phyloP scores from a whole-genome alignment of 2,329 filamentous ascomycete genomes.

The Tolypocladium album region DNA sequence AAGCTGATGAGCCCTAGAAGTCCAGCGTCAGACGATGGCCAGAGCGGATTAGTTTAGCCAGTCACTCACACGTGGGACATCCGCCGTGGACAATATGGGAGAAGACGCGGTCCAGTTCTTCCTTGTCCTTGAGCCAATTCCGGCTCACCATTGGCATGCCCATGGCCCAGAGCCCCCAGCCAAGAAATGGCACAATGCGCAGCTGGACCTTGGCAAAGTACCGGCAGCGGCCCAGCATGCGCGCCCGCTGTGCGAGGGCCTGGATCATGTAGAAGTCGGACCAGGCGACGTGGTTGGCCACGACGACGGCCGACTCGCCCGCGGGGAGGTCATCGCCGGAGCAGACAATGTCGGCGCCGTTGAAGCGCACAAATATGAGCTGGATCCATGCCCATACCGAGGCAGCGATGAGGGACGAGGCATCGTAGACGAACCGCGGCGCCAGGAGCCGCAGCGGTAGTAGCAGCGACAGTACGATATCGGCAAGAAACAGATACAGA shows the following conservation, averaged over 20 bases:
- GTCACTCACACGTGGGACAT: conserved; percentile 46
- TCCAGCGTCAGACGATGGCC: not conserved
- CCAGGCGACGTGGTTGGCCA: conserved; percentile 52
- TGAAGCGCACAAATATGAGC: conserved; percentile 41
- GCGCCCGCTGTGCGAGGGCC: conserved; percentile 37
- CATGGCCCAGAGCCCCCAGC: conserved; percentile 55
- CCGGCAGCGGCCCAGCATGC: conserved; percentile 50
- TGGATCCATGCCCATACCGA: conserved; percentile 49
- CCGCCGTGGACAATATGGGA: conserved; percentile 35
- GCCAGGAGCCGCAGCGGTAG: conserved; percentile 34
- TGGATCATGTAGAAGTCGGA: conserved; percentile 56
- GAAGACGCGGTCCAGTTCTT: conserved; percentile 47
- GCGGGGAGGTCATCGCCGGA: conserved; percentile 40
- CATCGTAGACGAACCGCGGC: conserved; percentile 39
- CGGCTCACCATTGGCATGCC: conserved; percentile 53
- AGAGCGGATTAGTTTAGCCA: not conserved
- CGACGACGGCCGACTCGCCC: conserved; percentile 48
- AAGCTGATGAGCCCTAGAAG: conserved; percentile 50
- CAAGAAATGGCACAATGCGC: conserved; percentile 47
- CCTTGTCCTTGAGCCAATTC: conserved; percentile 45
- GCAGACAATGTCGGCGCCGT: conserved; percentile 40
- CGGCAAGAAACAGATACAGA: conserved; percentile 38
- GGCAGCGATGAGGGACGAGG: conserved; percentile 43
- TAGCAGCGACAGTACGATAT: conserved; percentile 37
- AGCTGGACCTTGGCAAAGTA: conserved; percentile 54